A percentile compares a stretch with the other conserved stretches of the same genome.
phyloP scores from a whole-genome alignment of 805 yeast species.

The Candida quercuum region DNA sequence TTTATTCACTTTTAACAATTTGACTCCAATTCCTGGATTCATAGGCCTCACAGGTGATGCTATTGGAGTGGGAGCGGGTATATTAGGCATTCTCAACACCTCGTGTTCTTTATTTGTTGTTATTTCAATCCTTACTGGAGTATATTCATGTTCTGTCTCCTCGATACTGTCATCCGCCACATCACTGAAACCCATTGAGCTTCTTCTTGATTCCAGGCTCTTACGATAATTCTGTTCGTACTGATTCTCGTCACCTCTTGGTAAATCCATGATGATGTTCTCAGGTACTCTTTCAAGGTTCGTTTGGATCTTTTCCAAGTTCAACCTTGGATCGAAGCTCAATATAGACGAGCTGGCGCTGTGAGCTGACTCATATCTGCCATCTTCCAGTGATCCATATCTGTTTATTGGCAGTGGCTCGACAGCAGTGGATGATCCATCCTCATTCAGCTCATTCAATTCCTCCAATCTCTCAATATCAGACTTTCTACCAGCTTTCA shows the following conservation, averaged over 20 bases:
- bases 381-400: background rate
- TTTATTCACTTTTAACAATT: slow-evolving; percentile 9
- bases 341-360: too few species aligned
- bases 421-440: background rate
- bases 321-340: background rate
- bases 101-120: slow-evolving; percentile 3
- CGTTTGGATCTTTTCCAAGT: background rate
- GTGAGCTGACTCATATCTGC: too few species aligned
- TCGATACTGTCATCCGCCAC: background rate
- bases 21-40: slow-evolving; percentile 11
- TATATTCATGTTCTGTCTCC: background rate
- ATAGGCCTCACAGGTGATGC: slow-evolving; percentile 9
- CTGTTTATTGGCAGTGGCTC: too few species aligned
- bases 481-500: slow-evolving; percentile 17
- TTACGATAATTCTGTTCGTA: slow-evolving; percentile 16
- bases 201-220: slow-evolving; percentile 9
- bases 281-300: slow-evolving; percentile 2
- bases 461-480: slow-evolving; percentile 27
- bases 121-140: background rate
- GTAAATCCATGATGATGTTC: background rate
- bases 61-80: slow-evolving; percentile 15
- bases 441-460: slow-evolving; percentile 6
- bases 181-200: background rate
- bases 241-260: slow-evolving; percentile 21
- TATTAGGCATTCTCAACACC: slow-evolving; percentile 2